Evolutionary conservation across 2,329 filamentous ascomycete genomes (phyloP).

Genomic region (Colletotrichum neosansevieriae): DNA sequence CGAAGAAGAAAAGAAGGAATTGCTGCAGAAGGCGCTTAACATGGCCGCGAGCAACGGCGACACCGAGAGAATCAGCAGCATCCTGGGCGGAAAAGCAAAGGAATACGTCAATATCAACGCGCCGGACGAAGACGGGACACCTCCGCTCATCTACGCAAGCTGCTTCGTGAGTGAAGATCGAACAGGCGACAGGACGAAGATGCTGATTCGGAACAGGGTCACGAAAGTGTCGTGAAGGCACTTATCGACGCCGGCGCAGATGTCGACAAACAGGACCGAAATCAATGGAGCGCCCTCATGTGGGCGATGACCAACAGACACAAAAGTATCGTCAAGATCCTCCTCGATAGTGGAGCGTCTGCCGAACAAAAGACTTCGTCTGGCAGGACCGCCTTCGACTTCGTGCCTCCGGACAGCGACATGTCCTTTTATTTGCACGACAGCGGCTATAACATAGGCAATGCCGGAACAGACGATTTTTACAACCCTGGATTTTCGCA

Average conservation of each 20-base stretch:
- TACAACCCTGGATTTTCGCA: constrained; percentile 93
- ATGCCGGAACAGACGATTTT: constrained; percentile 86
- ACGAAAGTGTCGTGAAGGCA: constrained; percentile 87
- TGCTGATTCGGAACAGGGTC: constrained; percentile 68
- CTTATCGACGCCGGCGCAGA: constrained; percentile 87
- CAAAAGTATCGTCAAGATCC: constrained; percentile 92
- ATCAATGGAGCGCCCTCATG: constrained; percentile 98
- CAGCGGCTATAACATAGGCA: constrained; percentile 91
- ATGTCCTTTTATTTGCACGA: constrained; percentile 96
- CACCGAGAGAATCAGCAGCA: constrained; percentile 79
- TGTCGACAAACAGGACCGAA: constrained; percentile 93
- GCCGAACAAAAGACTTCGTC: constrained; percentile 95
- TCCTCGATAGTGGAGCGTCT: constrained; percentile 95
- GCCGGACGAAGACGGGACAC: constrained; percentile 92
- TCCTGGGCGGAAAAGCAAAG: constrained; percentile 80
- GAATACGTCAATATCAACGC: constrained; percentile 86
- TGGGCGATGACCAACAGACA: constrained; percentile 99
- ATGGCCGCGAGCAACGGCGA: constrained; percentile 98
- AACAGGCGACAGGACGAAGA: not conserved
- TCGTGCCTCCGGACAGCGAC: constrained; percentile 93
- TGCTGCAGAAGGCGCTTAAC: constrained; percentile 88
- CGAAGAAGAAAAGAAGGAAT: constrained; percentile 80
- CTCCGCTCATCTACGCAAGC: constrained; percentile 96
- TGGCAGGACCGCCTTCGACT: constrained; percentile 94
- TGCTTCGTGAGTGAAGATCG: constrained; percentile 79